Conservation (phyloP, 2,329 filamentous ascomycete genomes). For the Lachnellula occidentalis region DNA sequence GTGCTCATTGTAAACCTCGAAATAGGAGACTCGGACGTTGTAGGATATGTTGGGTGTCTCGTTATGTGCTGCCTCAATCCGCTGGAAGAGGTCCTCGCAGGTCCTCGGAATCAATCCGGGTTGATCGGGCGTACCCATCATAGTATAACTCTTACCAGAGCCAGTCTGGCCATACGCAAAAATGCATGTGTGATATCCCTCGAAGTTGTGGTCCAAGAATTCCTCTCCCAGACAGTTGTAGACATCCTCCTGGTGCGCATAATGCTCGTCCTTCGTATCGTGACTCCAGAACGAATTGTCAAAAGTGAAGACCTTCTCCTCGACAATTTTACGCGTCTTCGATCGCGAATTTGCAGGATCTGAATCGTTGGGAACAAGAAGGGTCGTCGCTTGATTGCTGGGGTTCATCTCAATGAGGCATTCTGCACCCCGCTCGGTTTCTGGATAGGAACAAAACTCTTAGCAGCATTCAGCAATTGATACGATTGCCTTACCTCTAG, state of each 20-base stretch:
- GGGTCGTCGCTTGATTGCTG: slow-evolving; percentile 73
- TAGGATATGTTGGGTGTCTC: slow-evolving; percentile 91
- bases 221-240: slow-evolving; percentile 94
- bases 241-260: slow-evolving; percentile 86
- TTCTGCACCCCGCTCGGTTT: slow-evolving; percentile 71
- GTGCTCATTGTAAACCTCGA: slow-evolving; percentile 99
- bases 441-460: slow-evolving; percentile 41
- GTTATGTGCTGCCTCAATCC: slow-evolving; percentile 69
- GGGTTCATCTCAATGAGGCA: slow-evolving; percentile 94
- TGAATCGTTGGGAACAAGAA: slow-evolving; percentile 61
- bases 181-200: slow-evolving; percentile 98
- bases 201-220: slow-evolving; percentile 98
- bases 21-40: slow-evolving; percentile 95
- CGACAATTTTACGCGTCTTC: slow-evolving; percentile 67
- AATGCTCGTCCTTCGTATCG: slow-evolving; percentile 70
- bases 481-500: slow-evolving; percentile 53
- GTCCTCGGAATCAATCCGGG: slow-evolving; percentile 91
- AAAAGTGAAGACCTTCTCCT: slow-evolving; percentile 91
- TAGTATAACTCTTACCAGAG: slow-evolving; percentile 96
- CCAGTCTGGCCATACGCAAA: slow-evolving; percentile 98
- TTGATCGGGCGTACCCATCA: slow-evolving; percentile 84
- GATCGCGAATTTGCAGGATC: slow-evolving; percentile 50
- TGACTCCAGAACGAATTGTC: slow-evolving; percentile 99
- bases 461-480: slow-evolving; percentile 10
- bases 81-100: slow-evolving; percentile 91